Base-by-base conservation (phyloP, 1,284 basidiomycete species). In the Marasmius fiardii region DNA sequence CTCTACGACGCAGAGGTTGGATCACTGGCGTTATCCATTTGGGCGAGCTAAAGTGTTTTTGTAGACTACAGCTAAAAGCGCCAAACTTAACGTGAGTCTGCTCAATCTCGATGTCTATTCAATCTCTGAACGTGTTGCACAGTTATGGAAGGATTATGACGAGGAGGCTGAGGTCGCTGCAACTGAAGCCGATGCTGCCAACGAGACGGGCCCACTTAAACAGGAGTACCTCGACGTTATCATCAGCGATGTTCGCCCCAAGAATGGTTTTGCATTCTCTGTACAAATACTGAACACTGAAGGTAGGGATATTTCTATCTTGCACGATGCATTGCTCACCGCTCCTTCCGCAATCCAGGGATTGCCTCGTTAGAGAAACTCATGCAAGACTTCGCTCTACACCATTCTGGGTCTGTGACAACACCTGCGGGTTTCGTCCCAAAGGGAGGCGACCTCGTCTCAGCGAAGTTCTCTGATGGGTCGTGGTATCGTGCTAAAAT, bases 401-500 rank as follows among this genome's bases (percentile, higher is more conserved):
- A 94, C 70, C 92, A 97, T 71, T 83, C 85, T 51, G 82, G 82
- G 37, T 77, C 85, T 18, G 71, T 82, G 4, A 71, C 80, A 6
- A 67, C 81, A 4, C 76, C 89, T 0, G 64, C 85, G 26, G 81
- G 80, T 51, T 95, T 93, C 67, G 74, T 77, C 3, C 95, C 94
- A 1, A 86, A 82, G 66, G 82, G 80, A 18, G 95, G 95, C 26
- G 95, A 98, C 58, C 78, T 97, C 21, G 92, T 98, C 18, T 93
- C 93, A 21, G 95, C 90, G 8, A 91, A 90, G 68, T 93, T 92
- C 71, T 90, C 88, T 20, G 94, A 97, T 70, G 89, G 92, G 23
- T 81, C 88, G 57, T 98, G 95, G 95, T 98, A 97, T 71, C 90
- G 95, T 55, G 95, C 95, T 43, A 90, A 86, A 73, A 87, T 97